Evolutionary conservation across 2,329 filamentous ascomycete genomes (phyloP).

Genomic region (Neonectria neomacrospora): DNA sequence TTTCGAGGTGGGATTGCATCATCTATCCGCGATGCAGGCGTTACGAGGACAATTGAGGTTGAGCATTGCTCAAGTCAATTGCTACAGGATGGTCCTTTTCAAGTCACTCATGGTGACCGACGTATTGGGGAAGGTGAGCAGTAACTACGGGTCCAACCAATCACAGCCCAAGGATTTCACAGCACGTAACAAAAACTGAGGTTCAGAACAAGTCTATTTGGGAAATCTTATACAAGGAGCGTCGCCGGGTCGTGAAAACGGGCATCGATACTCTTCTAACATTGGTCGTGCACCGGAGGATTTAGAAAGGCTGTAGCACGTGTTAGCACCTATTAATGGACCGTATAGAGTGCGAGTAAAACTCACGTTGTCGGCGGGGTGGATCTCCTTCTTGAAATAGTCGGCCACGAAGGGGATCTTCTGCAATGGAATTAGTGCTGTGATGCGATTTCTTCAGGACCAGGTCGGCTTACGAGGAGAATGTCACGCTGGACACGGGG

Average conservation of each 20-base stretch:
- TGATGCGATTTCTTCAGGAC: neutral
- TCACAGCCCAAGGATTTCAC: slow-evolving; percentile 43
- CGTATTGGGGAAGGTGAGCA: neutral
- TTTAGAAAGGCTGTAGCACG: slow-evolving; percentile 54
- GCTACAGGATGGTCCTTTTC: neutral
- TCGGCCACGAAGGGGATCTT: slow-evolving; percentile 65
- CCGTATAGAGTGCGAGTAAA: slow-evolving; percentile 13
- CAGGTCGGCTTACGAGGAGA: slow-evolving; percentile 58
- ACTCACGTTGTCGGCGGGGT: slow-evolving; percentile 72
- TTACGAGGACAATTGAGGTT: neutral
- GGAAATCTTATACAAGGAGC: slow-evolving; percentile 54
- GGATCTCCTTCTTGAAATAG: slow-evolving; percentile 64
- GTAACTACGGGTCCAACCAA: slow-evolving; percentile 28
- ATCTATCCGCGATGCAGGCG: neutral
- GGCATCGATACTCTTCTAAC: slow-evolving; percentile 46
- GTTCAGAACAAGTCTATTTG: slow-evolving; percentile 50
- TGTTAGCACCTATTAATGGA: slow-evolving; percentile 36
- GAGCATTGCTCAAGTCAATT: neutral
- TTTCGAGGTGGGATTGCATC: neutral
- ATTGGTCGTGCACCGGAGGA: slow-evolving; percentile 38
- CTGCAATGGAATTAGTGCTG: slow-evolving; percentile 50
- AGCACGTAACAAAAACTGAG: slow-evolving; percentile 32
- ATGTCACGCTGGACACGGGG: slow-evolving; percentile 70
- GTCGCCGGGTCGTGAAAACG: slow-evolving; percentile 37
- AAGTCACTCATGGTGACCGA: neutral